A percentile compares a stretch with the other conserved stretches of the same genome.
phyloP scores from a whole-genome alignment of 2,329 filamentous ascomycete genomes.

The Ophiosphaerella narmari region DNA sequence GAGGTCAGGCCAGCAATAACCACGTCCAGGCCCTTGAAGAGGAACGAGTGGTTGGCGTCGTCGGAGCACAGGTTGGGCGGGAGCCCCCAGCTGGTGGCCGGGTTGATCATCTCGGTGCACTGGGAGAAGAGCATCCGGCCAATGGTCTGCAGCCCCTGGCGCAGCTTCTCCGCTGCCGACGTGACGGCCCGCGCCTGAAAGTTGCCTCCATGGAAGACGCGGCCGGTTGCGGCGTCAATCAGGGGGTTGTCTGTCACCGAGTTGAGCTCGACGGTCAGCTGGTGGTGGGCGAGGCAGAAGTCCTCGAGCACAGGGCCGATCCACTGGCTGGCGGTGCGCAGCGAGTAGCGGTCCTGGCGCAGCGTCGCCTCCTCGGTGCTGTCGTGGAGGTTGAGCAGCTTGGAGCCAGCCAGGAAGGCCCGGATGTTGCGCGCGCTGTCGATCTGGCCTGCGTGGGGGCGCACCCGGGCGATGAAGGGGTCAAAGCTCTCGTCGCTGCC shows the following conservation, averaged over 20 bases:
- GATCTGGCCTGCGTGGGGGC: slow-evolving; percentile 64
- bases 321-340: slow-evolving; percentile 70
- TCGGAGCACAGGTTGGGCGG: slow-evolving; percentile 66
- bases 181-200: slow-evolving; percentile 69
- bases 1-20: slow-evolving; percentile 67
- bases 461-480: slow-evolving; percentile 61
- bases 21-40: slow-evolving; percentile 69
- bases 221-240: slow-evolving; percentile 49
- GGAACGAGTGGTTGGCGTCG: slow-evolving; percentile 62
- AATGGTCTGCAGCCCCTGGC: slow-evolving; percentile 57
- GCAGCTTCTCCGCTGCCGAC: slow-evolving; percentile 66
- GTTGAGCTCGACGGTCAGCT: slow-evolving; percentile 66
- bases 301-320: slow-evolving; percentile 70
- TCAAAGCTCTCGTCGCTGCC: slow-evolving; percentile 63
- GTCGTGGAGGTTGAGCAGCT: slow-evolving; percentile 15
- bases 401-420: slow-evolving; percentile 26
- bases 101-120: slow-evolving; percentile 66
- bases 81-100: slow-evolving; percentile 61
- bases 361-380: slow-evolving; percentile 7
- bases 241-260: slow-evolving; percentile 71
- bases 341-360: slow-evolving; percentile 65
- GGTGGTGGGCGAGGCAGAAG: slow-evolving; percentile 59
- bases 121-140: slow-evolving; percentile 69
- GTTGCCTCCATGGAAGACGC: slow-evolving; percentile 62
- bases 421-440: slow-evolving; percentile 30